Evolutionary conservation across 2,329 filamentous ascomycete genomes (phyloP).

Genomic region (Penicillium sp.): DNA sequence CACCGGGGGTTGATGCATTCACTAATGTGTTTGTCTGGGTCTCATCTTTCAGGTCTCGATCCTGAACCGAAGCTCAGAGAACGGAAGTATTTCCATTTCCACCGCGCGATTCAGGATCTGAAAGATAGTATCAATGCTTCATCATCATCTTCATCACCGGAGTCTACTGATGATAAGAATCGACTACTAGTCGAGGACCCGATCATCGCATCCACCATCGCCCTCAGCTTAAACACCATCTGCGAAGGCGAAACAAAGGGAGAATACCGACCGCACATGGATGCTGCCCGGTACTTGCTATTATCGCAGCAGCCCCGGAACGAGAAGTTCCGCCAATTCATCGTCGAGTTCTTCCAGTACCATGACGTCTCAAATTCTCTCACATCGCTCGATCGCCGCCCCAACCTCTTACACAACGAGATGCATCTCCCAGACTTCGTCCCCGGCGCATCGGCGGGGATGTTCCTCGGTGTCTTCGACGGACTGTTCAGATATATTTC

Average conservation of each 20-base stretch:
- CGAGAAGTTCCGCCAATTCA: conserved; percentile 67
- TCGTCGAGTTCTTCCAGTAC: conserved; percentile 77
- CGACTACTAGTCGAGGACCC: conserved; percentile 51
- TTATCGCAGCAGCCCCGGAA: conserved; percentile 57
- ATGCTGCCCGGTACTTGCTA: conserved; percentile 71
- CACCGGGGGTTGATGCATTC: conserved; percentile 87
- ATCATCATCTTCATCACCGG: conserved; percentile 19
- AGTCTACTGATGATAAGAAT: conserved; percentile 28
- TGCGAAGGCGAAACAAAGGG: conserved; percentile 60
- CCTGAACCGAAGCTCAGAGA: conserved; percentile 51
- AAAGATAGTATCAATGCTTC: conserved; percentile 40
- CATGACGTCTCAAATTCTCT: conserved; percentile 62
- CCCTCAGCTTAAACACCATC: conserved; percentile 59
- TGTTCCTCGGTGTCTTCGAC: conserved; percentile 76
- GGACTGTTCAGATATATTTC: conserved; percentile 75
- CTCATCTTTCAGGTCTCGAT: conserved; percentile 59
- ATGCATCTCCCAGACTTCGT: conserved; percentile 54
- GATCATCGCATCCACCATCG: conserved; percentile 59
- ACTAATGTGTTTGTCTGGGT: conserved; percentile 76
- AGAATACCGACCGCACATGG: conserved; percentile 74
- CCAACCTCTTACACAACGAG: conserved; percentile 52
- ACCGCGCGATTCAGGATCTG: conserved; percentile 40
- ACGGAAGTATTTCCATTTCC: conserved; percentile 55
- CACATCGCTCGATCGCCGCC: conserved; percentile 53
- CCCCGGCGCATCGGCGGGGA: conserved; percentile 53